phyloP scores from a whole-genome alignment of 2,329 filamentous ascomycete species.

The Fusarium drepaniforme region DNA sequence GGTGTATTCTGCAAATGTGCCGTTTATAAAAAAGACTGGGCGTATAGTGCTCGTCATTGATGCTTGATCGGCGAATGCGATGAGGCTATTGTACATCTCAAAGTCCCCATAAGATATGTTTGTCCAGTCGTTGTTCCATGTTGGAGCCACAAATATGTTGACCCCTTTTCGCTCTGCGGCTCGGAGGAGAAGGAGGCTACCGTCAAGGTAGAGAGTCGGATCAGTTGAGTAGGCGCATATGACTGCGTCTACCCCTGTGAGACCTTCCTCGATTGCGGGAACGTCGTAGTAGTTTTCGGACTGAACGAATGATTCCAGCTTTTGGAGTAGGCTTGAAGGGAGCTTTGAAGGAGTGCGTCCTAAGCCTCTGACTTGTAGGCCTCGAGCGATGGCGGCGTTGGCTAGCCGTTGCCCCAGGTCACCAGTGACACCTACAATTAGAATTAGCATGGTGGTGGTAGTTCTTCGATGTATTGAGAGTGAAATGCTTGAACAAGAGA shows the following conservation, averaged over 20 bases:
- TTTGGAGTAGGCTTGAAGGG: background rate
- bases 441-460: background rate
- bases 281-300: background rate
- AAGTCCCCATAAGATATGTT: background rate
- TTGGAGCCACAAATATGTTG: background rate
- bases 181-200: background rate
- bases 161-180: background rate
- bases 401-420: background rate
- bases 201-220: background rate
- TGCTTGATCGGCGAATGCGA: background rate
- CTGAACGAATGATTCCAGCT: background rate
- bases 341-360: background rate
- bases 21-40: background rate
- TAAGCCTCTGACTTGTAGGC: background rate
- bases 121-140: background rate
- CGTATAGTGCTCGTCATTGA: background rate
- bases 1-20: background rate
- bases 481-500: background rate
- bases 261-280: background rate
- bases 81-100: background rate
- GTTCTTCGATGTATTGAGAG: too few relatives aligned
- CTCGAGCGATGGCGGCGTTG: background rate
- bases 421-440: background rate
- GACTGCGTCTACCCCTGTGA: background rate
- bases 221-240: background rate